phyloP scores from a whole-genome alignment of 2,329 filamentous ascomycete species.

The Ophiostoma sp. region DNA sequence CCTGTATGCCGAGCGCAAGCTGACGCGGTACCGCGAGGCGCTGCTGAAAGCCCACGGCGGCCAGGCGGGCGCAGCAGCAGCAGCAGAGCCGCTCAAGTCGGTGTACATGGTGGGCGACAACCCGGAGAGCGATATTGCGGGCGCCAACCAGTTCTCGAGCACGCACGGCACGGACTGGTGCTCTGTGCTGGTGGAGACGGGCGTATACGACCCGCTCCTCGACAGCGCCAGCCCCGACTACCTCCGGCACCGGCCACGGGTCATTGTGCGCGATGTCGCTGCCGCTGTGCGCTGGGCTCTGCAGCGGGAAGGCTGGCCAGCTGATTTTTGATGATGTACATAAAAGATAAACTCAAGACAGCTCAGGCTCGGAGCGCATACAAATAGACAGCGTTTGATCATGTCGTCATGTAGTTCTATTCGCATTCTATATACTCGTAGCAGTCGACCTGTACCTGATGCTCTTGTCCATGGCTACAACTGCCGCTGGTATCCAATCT shows the following conservation, averaged over 20 bases:
- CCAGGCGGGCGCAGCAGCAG: conserved; percentile 9
- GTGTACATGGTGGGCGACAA: conserved; percentile 97
- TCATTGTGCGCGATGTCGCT: conserved; percentile 30
- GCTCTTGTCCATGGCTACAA: background rate
- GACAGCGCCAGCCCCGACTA: conserved; percentile 23
- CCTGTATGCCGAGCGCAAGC: conserved; percentile 70
- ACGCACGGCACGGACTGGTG: conserved; percentile 47
- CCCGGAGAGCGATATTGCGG: conserved; percentile 81
- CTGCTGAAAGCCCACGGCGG: conserved; percentile 36
- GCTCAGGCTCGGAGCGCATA: background rate
- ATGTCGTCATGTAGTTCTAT: background rate
- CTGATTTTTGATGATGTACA: conserved; percentile 13
- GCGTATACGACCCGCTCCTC: conserved; percentile 30
- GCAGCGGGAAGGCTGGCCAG: conserved; percentile 31
- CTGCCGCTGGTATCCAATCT: background rate
- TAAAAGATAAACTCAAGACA: no score
- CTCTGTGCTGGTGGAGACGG: conserved; percentile 33
- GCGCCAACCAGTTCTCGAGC: conserved; percentile 71
- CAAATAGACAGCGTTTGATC: background rate
- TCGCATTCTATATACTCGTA: background rate
- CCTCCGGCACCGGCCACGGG: conserved; percentile 28
- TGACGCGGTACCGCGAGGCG: conserved; percentile 57
- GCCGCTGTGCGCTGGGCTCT: conserved; percentile 33
- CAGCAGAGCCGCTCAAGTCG: conserved; percentile 48
- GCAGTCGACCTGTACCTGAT: background rate